Percentiles rank a stretch among this genome's conserved stretches.
These are phyloP conservation scores for Angomonas ambiguus DNA, from an alignment of 208 protist genomes.

Conservation along the genomic window DNA sequence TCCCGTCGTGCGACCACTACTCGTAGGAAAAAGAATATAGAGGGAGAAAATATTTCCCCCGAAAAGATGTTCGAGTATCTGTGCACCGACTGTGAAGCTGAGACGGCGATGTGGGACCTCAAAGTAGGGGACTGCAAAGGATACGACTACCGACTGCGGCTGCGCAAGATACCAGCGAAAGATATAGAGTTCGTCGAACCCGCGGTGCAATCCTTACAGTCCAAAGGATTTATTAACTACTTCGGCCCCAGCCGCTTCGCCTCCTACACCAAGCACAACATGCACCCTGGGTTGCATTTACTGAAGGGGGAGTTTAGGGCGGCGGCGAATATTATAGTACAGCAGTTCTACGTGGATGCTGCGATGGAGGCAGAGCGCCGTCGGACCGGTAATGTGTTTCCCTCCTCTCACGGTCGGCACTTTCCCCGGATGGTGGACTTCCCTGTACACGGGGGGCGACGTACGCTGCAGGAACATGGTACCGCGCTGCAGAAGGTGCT, in stretches of 20 bases:
- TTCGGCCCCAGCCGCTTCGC: slow-evolving; percentile 75
- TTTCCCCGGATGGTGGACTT: slow-evolving; percentile 52
- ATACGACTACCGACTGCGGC: slow-evolving; percentile 67
- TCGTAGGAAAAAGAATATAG: neutral
- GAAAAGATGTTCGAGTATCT: slow-evolving; percentile 80
- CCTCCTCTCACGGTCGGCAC: slow-evolving; percentile 33
- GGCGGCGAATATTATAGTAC: slow-evolving; percentile 79
- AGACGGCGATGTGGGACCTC: slow-evolving; percentile 51
- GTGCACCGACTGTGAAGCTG: slow-evolving; percentile 76
- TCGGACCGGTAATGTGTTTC: slow-evolving; percentile 30
- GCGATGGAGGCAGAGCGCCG: slow-evolving; percentile 55
- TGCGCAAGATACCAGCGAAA: slow-evolving; percentile 58
- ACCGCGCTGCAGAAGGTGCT: slow-evolving; percentile 74
- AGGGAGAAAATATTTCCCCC: slow-evolving; percentile 25
- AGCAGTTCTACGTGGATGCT: slow-evolving; percentile 83
- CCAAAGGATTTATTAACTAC: slow-evolving; percentile 89
- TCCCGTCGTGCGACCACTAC: neutral
- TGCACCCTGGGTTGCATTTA: slow-evolving; percentile 82
- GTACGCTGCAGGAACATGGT: slow-evolving; percentile 56
- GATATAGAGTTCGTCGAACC: slow-evolving; percentile 49
- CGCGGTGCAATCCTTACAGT: slow-evolving; percentile 49
- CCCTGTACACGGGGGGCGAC: slow-evolving; percentile 16
- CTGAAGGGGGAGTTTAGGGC: slow-evolving; percentile 79
- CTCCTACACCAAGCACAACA: slow-evolving; percentile 76
- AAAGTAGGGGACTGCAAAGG: slow-evolving; percentile 54